These are phyloP conservation scores for Ceratobasidium sp. DNA, from an alignment of 1,284 basidiomycete species.

Conservation along the genomic window DNA sequence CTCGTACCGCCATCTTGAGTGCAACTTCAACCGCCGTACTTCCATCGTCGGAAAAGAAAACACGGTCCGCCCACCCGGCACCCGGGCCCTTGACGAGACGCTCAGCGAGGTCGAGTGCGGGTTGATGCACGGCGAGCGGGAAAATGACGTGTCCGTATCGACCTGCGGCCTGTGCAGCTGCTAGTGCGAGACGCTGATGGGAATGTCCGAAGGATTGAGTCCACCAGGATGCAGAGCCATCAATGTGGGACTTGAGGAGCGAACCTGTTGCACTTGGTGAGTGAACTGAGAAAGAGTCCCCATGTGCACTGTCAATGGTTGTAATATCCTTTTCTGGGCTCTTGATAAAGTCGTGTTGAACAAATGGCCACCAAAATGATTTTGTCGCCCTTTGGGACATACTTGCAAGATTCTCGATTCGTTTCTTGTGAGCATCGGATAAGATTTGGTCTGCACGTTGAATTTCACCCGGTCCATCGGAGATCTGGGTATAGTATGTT, in stretches of 20 bases:
- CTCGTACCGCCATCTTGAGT: conserved; percentile 93
- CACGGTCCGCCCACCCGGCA: conserved; percentile 85
- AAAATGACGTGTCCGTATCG: conserved; percentile 98
- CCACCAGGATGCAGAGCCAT: conserved; percentile 98
- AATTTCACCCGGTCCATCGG: conserved; percentile 38
- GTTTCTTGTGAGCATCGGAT: conserved; percentile 64
- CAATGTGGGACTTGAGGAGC: conserved; percentile 75
- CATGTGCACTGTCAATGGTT: conserved; percentile 88
- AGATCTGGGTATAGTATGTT: conserved; percentile 66
- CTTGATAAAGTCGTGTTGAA: conserved; percentile 82
- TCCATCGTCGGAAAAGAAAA: conserved; percentile 93
- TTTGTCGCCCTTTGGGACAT: conserved; percentile 81
- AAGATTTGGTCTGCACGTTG: conserved; percentile 62
- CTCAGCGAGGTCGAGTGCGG: conserved; percentile 81
- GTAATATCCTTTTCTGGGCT: conserved; percentile 71
- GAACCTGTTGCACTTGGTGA: conserved; percentile 49
- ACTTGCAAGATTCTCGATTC: conserved; percentile 72
- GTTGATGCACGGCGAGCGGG: conserved; percentile 83
- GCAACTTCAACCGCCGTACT: conserved; percentile 96
- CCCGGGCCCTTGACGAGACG: conserved; percentile 74
- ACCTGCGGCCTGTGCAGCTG: conserved; percentile 87
- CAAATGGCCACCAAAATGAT: conserved; percentile 96
- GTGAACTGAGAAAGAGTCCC: conserved; percentile 82
- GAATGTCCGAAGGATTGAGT: conserved; percentile 92
- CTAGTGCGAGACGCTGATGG: conserved; percentile 75